Percentiles rank a stretch among this genome's conserved stretches.
Conservation (phyloP, 305 asterid species). For the Solanum hybrid region DNA sequence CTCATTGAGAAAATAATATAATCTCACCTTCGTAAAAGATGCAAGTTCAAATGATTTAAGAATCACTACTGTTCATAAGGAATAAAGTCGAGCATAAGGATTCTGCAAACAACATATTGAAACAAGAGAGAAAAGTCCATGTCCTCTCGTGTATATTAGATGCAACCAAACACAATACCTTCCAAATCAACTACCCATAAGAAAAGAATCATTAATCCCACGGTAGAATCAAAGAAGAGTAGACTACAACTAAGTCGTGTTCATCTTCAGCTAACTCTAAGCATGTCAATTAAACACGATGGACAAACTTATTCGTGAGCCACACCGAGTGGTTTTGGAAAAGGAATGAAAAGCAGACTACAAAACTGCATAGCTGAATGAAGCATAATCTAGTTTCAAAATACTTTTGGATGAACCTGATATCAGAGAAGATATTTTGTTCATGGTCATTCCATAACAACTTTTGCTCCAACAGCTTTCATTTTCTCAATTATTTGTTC, state of each 20-base stretch:
- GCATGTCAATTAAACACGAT: neutral
- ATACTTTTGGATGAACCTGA: neutral
- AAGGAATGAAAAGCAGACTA: neutral
- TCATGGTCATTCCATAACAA: conserved; percentile 46
- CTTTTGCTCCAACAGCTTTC: conserved; percentile 69
- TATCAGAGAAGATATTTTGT: neutral
- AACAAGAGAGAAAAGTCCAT: neutral
- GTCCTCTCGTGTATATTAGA: neutral
- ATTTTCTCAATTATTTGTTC: conserved; percentile 58
- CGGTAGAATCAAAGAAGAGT: neutral
- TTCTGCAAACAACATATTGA: neutral
- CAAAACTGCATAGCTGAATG: neutral
- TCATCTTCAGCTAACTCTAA: neutral
- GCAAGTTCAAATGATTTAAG: neutral
- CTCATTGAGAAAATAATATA: neutral
- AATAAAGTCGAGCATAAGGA: neutral
- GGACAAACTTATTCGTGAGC: neutral
- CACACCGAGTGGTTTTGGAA: neutral
- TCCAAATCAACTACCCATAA: neutral
- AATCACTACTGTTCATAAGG: neutral
- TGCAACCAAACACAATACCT: neutral
- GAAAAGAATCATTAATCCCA: neutral
- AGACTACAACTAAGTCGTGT: neutral
- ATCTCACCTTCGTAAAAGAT: neutral
- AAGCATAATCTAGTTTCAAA: neutral